Evolutionary conservation across 2,329 filamentous ascomycete species (phyloP), one percentile per base, ranked within the genome.

Genomic region (Xylariaceae sp.): DNA sequence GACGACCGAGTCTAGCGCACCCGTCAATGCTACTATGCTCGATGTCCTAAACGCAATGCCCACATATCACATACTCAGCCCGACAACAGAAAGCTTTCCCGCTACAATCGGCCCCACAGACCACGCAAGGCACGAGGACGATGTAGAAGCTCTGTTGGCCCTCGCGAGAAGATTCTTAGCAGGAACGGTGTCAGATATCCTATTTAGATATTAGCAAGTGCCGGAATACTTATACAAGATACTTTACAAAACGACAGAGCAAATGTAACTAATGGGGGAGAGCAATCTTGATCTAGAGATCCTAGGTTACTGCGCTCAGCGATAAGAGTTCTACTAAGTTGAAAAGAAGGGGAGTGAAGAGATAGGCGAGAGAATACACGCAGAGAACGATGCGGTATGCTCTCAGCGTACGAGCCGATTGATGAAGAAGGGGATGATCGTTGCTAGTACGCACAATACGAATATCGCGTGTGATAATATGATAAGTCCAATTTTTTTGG

Each of bases 31-130:
- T n/a, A n/a, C n/a, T n/a, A n/a, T n/a, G n/a, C n/a, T n/a, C n/a
- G n/a, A n/a, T n/a, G n/a, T n/a, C n/a, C n/a, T n/a, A n/a, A n/a
- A n/a, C n/a, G n/a, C n/a, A n/a, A n/a, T n/a, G n/a, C n/a, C n/a
- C n/a, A n/a, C n/a, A n/a, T n/a, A n/a, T n/a, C n/a, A n/a, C n/a
- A n/a, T n/a, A n/a, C n/a, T n/a, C n/a, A n/a, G n/a, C n/a, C n/a
- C n/a, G n/a, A n/a, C n/a, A n/a, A n/a, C n/a, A n/a, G n/a, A 53
- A 36, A 45, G 40, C 17, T 53, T 45, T 9, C 39, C 29, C 12
- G 40, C 16, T 14, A 45, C 19, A 34, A 51, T 4, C 4, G 47
- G 28, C 11, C 39, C 37, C 17, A 37, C 14, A 19, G 49, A 53
- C 7, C 40, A 17, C 11, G 49, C 19, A 34, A 45, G 49, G 39